These are phyloP conservation scores for Nitzschia sp. DNA, from an alignment of 108 stramenopile genomes.

Conservation along the genomic window DNA sequence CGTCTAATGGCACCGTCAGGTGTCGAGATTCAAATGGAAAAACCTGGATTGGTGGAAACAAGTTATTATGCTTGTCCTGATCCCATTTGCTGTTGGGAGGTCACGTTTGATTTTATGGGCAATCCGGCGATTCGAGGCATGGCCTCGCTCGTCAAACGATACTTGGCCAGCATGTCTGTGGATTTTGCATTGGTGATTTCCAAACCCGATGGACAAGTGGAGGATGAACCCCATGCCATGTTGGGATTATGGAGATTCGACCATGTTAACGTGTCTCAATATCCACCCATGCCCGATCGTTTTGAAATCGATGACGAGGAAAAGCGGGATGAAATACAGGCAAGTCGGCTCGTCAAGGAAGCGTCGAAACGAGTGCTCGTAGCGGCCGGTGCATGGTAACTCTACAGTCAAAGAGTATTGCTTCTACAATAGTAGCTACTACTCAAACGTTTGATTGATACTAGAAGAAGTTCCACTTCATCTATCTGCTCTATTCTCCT, in stretches of 20 bases:
- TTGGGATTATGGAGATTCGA: slow-evolving; percentile 63
- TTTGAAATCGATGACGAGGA: background rate
- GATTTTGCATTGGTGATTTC: slow-evolving; percentile 53
- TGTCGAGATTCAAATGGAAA: background rate
- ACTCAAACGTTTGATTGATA: no score
- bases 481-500: no score
- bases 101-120: slow-evolving; percentile 50
- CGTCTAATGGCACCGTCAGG: slow-evolving; percentile 44
- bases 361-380: background rate
- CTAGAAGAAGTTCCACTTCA: no score
- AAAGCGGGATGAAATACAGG: background rate
- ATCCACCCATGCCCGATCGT: slow-evolving; percentile 32
- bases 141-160: slow-evolving; percentile 46
- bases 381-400: background rate
- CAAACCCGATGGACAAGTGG: slow-evolving; percentile 32
- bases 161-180: slow-evolving; percentile 40
- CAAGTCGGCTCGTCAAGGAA: background rate
- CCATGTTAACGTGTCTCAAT: slow-evolving; percentile 48
- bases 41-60: slow-evolving; percentile 1
- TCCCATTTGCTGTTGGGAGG: no score
- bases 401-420: no score
- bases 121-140: slow-evolving; percentile 47
- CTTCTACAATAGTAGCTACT: no score
- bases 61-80: slow-evolving; percentile 12
- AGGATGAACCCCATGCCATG: slow-evolving; percentile 48